A percentile compares a stretch with the other conserved stretches of the same genome.
phyloP scores from a whole-genome alignment of 805 yeast species.

The Ogataea allantospora region DNA sequence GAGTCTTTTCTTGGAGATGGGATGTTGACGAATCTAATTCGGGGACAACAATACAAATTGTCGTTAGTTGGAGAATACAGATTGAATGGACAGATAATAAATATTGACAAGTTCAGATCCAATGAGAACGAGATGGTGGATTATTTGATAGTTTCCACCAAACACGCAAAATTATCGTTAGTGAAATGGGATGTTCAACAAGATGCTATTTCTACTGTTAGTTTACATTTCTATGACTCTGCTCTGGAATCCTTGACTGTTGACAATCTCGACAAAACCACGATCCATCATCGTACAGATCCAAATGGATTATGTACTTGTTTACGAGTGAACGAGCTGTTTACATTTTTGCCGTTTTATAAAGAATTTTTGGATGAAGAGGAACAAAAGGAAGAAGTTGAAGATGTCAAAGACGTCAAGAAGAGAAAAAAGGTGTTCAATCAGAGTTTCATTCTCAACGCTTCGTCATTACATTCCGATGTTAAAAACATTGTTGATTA shows the following conservation, averaged over 20 bases:
- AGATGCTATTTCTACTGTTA: conserved; percentile 63
- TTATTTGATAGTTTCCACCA: conserved; percentile 63
- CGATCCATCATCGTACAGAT: conserved; percentile 55
- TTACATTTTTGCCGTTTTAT: conserved; percentile 70
- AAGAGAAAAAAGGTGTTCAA: conserved; percentile 36
- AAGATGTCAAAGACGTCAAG: conserved; percentile 23
- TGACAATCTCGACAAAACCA: conserved; percentile 36
- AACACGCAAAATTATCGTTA: conserved; percentile 74
- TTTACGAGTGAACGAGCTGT: conserved; percentile 60
- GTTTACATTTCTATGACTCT: conserved; percentile 84
- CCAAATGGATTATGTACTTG: conserved; percentile 58
- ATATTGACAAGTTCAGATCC: conserved; percentile 49
- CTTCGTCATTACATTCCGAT: conserved; percentile 53
- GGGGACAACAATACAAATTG: conserved; percentile 30
- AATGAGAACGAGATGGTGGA: conserved; percentile 49
- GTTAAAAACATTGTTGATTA: conserved; percentile 67
- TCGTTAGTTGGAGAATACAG: conserved; percentile 60
- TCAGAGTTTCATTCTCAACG: conserved; percentile 59
- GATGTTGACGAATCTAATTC: conserved; percentile 17
- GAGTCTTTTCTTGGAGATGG: conserved; percentile 25
- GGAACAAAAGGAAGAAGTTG: conserved; percentile 30
- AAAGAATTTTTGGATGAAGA: conserved; percentile 43
- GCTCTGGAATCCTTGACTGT: conserved; percentile 51
- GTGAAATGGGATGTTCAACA: conserved; percentile 61
- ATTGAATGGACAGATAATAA: conserved; percentile 68